Base-by-base conservation (phyloP, 352 stramenopile genomes). In the Globisporangium middletonii region DNA sequence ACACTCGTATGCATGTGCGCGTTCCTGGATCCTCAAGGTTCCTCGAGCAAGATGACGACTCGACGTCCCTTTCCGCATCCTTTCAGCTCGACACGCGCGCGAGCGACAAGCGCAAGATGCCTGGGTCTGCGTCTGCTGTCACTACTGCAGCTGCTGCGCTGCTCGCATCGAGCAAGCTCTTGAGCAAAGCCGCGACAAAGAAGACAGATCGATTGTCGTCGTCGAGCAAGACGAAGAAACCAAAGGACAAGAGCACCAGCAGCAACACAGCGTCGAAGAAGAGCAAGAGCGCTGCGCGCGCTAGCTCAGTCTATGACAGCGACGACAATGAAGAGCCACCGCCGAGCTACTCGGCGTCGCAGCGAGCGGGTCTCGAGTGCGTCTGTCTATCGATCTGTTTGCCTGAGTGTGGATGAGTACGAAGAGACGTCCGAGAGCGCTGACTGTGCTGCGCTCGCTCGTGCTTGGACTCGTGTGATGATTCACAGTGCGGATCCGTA, bases 401-500 rank as follows among this genome's bases (percentile, higher is more conserved):
- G 7, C 12, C 33, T 13, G 4, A 1, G 12, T 38, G 33, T 38
- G 33, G 12, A 2, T 9, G 33, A 9, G 33, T 12, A 38, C 33
- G 9, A 9, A 2, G 33, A 38, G 33, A 9, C 33, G 33, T 38
- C 33, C 33, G 9, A 38, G 33, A 38, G 33, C 4, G 33, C 33
- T 38, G 33, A 38, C 33, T 13, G 4, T 12, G 33, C 7, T 12
- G 33, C 7, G 33, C 6, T 13, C 7, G 33, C 33, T 38, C 12
- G 33, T 38, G 33, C 33, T 38, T 38, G 33, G 5, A 12, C 51
- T 13, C 30, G 15, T 54, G 27, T 0, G 43, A 43, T 52, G 16
- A 12, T 16, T 15, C 11, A 4, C 54, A 90, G 79, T 33, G 60
- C 64, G 43, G 83, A 93, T 63, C 83, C 83, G 33, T 93, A 91